Base-by-base conservation (phyloP, 768 basidiomycete species). In the Serendipita sp. region DNA sequence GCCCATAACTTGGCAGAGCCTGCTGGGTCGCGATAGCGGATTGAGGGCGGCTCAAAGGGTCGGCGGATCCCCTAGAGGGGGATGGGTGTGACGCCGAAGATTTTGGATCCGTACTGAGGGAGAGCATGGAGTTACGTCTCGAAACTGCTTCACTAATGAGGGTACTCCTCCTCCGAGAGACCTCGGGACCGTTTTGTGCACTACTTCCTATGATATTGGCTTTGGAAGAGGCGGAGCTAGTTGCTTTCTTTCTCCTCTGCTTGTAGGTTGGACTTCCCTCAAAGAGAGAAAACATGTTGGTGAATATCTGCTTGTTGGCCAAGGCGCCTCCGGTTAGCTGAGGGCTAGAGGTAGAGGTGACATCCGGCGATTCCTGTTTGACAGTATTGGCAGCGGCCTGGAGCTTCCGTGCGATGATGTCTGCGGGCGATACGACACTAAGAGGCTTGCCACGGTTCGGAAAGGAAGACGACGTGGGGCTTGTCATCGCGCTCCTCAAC, bases 181-280 rank as follows among this genome's bases (percentile, higher is more conserved):
- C 66, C 66, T n/a, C 43, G 55, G 33, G 27, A 27, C 60, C 45
- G 64, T 66, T 71, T 72, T 23, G 63, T 62, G 46, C 52, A 67
- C 6, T 65, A 55, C 63, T 67, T 33, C 67, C 64, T 58, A 64
- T 70, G 65, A 66, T 66, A 66, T 69, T 63, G 65, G 75, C 74
- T 68, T 71, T 67, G 63, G 76, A 73, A 70, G 73, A 74, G 29
- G 65, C 65, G 69, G 66, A 67, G 74, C 80, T 82, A 36, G 75
- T 72, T 37, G 79, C 78, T 72, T 88, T 90, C 77, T 90, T 90
- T 67, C 87, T 81, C 31, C 93, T 80, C 70, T 88, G 86, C 75
- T 96, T 96, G 78, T 96, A 96, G 2, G 83, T 81, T 3, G 91
- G 86, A 66, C 83, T 86, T 13, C 91, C 91, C 72, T 89, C 87